phyloP scores from a whole-genome alignment of 306 rosid species.

The Clitoria ternatea region DNA sequence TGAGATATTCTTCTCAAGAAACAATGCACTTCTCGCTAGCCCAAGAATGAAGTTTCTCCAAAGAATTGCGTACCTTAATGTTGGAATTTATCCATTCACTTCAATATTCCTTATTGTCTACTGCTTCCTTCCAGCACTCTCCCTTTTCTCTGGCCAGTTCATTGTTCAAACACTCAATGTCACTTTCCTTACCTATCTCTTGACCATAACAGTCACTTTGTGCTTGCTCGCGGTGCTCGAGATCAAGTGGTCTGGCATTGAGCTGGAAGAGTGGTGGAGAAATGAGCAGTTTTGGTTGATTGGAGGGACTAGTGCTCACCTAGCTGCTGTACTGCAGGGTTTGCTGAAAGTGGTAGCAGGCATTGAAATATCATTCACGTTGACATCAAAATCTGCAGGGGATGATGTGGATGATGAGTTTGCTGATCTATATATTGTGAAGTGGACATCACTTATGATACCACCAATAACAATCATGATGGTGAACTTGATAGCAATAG shows the following conservation, averaged over 20 bases:
- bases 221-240: conserved; percentile 90
- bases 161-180: conserved; percentile 83
- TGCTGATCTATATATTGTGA: conserved; percentile 81
- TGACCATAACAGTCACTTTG: conserved; percentile 62
- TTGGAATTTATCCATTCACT: conserved; percentile 93
- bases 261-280: conserved; percentile 99
- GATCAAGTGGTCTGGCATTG: conserved; percentile 91
- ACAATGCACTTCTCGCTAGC: conserved; percentile 87
- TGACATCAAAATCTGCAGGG: conserved; percentile 87
- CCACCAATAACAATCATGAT: conserved; percentile 95
- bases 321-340: conserved; percentile 96
- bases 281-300: conserved; percentile 97
- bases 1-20: conserved; percentile 93
- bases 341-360: conserved; percentile 88
- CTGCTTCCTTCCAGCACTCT: conserved; percentile 96
- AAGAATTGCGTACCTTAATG: conserved; percentile 88
- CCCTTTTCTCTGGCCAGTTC: conserved; percentile 96
- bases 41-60: conserved; percentile 83
- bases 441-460: conserved; percentile 89
- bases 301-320: conserved; percentile 96
- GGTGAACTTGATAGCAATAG: conserved; percentile 80
- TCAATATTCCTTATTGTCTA: conserved; percentile 91
- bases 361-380: conserved; percentile 87
- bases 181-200: conserved; percentile 77
- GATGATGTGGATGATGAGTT: conserved; percentile 84